Percentiles rank a stretch among this genome's conserved stretches.
phyloP scores from a whole-genome alignment of 306 rosid genomes.

The Alnus rubra region DNA sequence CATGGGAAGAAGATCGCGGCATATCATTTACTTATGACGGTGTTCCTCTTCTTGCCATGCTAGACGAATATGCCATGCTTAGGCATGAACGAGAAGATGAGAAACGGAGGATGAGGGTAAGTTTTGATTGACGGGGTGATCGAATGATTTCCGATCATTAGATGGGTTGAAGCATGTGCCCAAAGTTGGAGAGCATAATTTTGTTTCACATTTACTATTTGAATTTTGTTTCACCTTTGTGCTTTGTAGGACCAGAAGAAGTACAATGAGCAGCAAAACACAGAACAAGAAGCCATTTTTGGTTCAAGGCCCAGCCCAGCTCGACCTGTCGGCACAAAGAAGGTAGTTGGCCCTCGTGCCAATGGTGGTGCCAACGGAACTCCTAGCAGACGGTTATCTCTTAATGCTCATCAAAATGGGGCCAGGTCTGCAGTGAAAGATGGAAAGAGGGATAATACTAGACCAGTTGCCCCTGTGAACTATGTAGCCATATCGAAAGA shows the following conservation, averaged over 20 bases:
- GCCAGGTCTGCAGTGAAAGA: slow-evolving; percentile 70
- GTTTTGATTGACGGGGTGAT: slow-evolving; percentile 24
- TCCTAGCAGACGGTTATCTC: slow-evolving; percentile 83
- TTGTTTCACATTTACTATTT: background rate
- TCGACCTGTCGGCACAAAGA: slow-evolving; percentile 72
- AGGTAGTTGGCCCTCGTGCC: slow-evolving; percentile 74
- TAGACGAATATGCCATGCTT: slow-evolving; percentile 97
- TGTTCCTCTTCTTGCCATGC: slow-evolving; percentile 97
- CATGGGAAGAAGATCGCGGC: slow-evolving; percentile 93
- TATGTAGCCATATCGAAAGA: slow-evolving; percentile 85
- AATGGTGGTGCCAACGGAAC: slow-evolving; percentile 87
- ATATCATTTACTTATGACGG: slow-evolving; percentile 85
- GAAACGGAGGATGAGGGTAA: slow-evolving; percentile 87
- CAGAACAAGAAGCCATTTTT: slow-evolving; percentile 76
- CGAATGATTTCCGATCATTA: background rate
- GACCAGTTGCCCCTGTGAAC: slow-evolving; percentile 80
- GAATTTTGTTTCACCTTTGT: slow-evolving; percentile 5
- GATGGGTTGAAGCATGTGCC: background rate
- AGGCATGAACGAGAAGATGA: slow-evolving; percentile 98
- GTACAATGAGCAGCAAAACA: slow-evolving; percentile 67
- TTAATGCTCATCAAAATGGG: slow-evolving; percentile 87
- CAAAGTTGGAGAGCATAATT: background rate
- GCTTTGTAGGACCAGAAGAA: slow-evolving; percentile 87
- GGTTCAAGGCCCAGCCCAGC: slow-evolving; percentile 85
- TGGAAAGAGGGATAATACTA: slow-evolving; percentile 58